Evolutionary conservation across 768 basidiomycete genomes (phyloP).

Genomic region (Pholiota molesta): DNA sequence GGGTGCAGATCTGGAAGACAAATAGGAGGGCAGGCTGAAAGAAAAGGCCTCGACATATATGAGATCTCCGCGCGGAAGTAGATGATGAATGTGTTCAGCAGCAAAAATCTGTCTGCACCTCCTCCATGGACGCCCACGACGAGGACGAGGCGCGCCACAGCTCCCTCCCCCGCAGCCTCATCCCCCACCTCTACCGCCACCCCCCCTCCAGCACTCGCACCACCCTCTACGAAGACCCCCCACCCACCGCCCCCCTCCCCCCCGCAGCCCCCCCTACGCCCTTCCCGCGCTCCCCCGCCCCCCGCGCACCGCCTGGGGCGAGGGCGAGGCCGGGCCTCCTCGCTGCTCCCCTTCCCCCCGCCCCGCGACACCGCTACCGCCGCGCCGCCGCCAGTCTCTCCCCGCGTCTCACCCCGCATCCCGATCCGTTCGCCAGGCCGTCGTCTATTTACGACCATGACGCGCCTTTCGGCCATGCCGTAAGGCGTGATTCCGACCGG

Average conservation of each 20-base stretch:
- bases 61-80: conserved; percentile 10
- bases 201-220: conserved; percentile 29
- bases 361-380: conserved; percentile 16
- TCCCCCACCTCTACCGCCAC: conserved; percentile 50
- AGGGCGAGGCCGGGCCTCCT: conserved; percentile 51
- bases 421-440: conserved; percentile 18
- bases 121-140: conserved; percentile 24
- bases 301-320: conserved; percentile 35
- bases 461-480: neutral
- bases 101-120: conserved; percentile 8
- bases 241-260: conserved; percentile 2
- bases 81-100: conserved; percentile 5
- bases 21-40: conserved; percentile 8
- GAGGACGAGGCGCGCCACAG: conserved; percentile 32
- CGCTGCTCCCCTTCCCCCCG: conserved; percentile 27
- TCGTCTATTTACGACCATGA: conserved; percentile 10
- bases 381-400: conserved; percentile 18
- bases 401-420: conserved; percentile 21
- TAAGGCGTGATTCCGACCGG: conserved; percentile 7
- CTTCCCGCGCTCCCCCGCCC: neutral
- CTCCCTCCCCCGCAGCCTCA: conserved; percentile 55
- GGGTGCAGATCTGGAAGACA: neutral
- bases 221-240: conserved; percentile 20
- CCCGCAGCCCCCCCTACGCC: neutral
- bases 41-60: conserved; percentile 10